phyloP scores from a whole-genome alignment of 179 eudicot genomes.

The Camellia oleifera region DNA sequence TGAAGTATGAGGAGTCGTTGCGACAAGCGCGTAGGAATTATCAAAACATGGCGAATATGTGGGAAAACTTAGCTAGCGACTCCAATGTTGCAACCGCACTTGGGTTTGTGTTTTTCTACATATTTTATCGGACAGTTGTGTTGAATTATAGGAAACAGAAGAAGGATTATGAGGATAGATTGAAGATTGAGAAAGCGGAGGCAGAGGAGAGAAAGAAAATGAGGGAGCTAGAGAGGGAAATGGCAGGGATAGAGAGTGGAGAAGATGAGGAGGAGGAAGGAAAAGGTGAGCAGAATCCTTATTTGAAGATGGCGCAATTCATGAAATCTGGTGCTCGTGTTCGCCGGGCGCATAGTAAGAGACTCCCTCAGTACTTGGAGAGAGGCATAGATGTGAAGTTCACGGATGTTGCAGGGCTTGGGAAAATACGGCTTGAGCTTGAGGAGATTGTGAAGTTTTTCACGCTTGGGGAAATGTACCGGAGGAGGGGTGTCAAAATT shows the following conservation, averaged over 20 bases:
- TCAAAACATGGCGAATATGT: slow-evolving; percentile 36
- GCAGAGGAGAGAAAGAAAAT: slow-evolving; percentile 90
- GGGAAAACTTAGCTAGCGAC: slow-evolving; percentile 58
- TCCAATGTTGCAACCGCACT: slow-evolving; percentile 51
- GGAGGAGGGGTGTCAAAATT: slow-evolving; percentile 88
- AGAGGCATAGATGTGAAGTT: slow-evolving; percentile 88
- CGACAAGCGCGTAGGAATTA: slow-evolving; percentile 38
- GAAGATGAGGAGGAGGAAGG: slow-evolving; percentile 70
- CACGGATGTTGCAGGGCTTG: slow-evolving; percentile 98
- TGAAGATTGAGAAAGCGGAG: slow-evolving; percentile 86
- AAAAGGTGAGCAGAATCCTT: slow-evolving; percentile 55
- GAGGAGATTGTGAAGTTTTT: slow-evolving; percentile 97
- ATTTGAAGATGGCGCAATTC: slow-evolving; percentile 86
- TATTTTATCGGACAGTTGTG: slow-evolving; percentile 72
- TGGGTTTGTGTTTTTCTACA: slow-evolving; percentile 62
- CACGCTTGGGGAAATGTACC: slow-evolving; percentile 91
- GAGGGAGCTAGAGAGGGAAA: slow-evolving; percentile 70
- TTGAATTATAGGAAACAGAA: slow-evolving; percentile 65
- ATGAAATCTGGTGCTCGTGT: slow-evolving; percentile 96
- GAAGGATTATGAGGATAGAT: slow-evolving; percentile 92
- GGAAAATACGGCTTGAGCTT: slow-evolving; percentile 86
- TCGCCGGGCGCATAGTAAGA: slow-evolving; percentile 50
- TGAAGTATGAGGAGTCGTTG: slow-evolving; percentile 44
- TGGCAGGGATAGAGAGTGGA: slow-evolving; percentile 50
- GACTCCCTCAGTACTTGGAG: slow-evolving; percentile 75